Evolutionary conservation across 2,329 filamentous ascomycete genomes (phyloP), one percentile per base, ranked within the genome.

Genomic region (Pseudogymnoascus sp.): DNA sequence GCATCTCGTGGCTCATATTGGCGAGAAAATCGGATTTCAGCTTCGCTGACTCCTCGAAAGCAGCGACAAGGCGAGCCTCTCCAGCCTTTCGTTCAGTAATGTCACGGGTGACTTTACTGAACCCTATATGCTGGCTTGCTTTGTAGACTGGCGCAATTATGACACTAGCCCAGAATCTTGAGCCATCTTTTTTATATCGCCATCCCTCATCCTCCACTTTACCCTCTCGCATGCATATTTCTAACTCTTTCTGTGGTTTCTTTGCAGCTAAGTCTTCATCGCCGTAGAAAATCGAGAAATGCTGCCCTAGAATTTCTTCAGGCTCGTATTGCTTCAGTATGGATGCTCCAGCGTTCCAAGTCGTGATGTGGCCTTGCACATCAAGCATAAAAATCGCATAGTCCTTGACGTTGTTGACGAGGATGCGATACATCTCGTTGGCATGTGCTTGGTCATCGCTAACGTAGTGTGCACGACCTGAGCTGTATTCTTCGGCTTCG

Each of bases 311-410:
- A 55, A 85, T 82, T 36, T 86, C 83, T 2, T 79, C 74, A 16
- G 75, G 71, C 1, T 68, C 77, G 68, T 84, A 86, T 2, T 82
- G 82, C 68, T 85, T 85, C 66, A 84, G 76, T 11, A 81, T 71
- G 60, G 80, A 74, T 0, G 83, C 83, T 1, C 82, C 83, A 0
- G 76, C 74, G 65, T 85, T 85, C 83, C 83, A 85, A 0, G 82
- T 84, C 1, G 77, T 77, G 14, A 86, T 78, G 66, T 79, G 74
- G n/a, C 83, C 83, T 3, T 75, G 71, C 0, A 80, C 77, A 60
- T 85, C 82, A 28, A 86, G 76, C 74, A 85, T 81, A 68, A 85
- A 87, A 64, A 86, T 86, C 63, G 83, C 83, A 67, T 85, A 85
- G 64, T 85, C 82, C 71, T 82, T 84, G 67, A 85, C 81, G 0